Conservation (phyloP, 371 early-diverging fungal species). For the Rhizopus sp. region DNA sequence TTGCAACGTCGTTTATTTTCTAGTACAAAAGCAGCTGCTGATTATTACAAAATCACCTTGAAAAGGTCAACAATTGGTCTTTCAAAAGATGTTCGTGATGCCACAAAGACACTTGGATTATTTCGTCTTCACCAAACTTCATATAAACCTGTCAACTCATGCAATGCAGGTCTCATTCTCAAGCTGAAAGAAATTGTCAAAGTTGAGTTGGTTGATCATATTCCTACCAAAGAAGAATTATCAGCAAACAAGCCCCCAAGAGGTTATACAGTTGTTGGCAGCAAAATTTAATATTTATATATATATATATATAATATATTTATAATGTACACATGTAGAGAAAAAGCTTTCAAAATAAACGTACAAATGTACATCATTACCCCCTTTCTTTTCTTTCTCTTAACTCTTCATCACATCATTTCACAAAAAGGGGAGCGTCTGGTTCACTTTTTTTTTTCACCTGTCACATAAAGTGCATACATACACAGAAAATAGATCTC, state of each 20-base stretch:
- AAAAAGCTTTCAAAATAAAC: too few relatives aligned
- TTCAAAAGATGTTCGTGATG: conserved; percentile 51
- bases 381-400: too few relatives aligned
- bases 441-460: too few relatives aligned
- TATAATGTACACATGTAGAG: neutral
- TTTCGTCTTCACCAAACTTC: conserved; percentile 58
- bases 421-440: too few relatives aligned
- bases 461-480: too few relatives aligned
- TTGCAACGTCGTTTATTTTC: conserved; percentile 37
- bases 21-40: conserved; percentile 30
- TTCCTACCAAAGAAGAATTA: conserved; percentile 46
- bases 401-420: too few relatives aligned
- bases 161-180: conserved; percentile 74
- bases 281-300: conserved; percentile 33
- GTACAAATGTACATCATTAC: too few relatives aligned
- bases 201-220: conserved; percentile 64
- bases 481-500: neutral
- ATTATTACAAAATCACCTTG: conserved; percentile 61
- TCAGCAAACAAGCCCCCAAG: conserved; percentile 45
- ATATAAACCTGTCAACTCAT: conserved; percentile 62
- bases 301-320: neutral
- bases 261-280: conserved; percentile 63
- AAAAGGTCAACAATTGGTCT: conserved; percentile 65
- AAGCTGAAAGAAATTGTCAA: conserved; percentile 81
- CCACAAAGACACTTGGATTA: conserved; percentile 61